Conservation (phyloP, 2,329 filamentous ascomycete genomes). For the Scopulariopsis brevicaulis region DNA sequence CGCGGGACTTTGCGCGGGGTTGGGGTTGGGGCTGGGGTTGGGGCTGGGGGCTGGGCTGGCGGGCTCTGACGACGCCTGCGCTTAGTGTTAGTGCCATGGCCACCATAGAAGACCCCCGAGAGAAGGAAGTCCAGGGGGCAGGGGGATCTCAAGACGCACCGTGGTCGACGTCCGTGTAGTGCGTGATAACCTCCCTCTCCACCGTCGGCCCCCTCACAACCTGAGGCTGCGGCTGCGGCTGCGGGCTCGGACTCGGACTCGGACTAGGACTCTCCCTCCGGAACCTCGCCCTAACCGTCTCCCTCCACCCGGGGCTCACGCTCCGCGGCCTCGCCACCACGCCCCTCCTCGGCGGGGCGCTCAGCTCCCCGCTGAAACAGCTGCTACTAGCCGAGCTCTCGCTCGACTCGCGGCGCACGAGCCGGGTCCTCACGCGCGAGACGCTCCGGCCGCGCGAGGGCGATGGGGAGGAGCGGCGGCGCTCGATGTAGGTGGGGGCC, state of each 20-base stretch:
- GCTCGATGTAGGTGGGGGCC: constrained; percentile 22
- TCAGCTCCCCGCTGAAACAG: neutral
- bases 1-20: constrained; percentile 24
- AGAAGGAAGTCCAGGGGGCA: neutral
- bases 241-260: constrained; percentile 29
- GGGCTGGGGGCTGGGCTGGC: constrained; percentile 35
- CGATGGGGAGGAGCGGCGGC: constrained; percentile 8
- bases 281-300: constrained; percentile 37
- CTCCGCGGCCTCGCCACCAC: constrained; percentile 6
- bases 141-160: constrained; percentile 37
- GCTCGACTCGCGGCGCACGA: constrained; percentile 8
- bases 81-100: neutral
- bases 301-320: constrained; percentile 8
- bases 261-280: constrained; percentile 26
- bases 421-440: constrained; percentile 19
- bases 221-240: constrained; percentile 47
- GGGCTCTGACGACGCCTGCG: constrained; percentile 31
- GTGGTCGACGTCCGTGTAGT: constrained; percentile 80
- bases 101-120: neutral
- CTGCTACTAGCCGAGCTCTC: neutral
- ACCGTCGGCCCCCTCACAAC: constrained; percentile 68
- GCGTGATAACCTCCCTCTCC: constrained; percentile 80
- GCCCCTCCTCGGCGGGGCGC: neutral
- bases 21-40: constrained; percentile 32
- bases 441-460: constrained; percentile 25